Base-by-base conservation (phyloP, 805 yeast genomes). In the Pachysolen tannophilus region DNA sequence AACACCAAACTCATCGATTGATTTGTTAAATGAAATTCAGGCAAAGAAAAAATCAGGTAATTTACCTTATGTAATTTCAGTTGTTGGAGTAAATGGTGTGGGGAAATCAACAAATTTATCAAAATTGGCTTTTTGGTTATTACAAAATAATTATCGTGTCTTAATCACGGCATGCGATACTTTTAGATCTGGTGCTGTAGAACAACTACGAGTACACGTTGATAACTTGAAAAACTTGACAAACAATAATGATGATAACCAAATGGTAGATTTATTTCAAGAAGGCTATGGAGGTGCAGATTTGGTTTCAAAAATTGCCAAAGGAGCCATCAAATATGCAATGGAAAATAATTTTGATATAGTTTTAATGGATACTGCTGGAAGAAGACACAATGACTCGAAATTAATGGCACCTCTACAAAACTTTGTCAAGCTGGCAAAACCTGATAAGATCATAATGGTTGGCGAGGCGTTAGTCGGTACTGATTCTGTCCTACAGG, bases 391-490 rank as follows among this genome's bases (percentile, higher is more conserved):
- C 53, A 86, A 90, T 46, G 97, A 92, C 55, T 82, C 92, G 13
- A 78, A 90, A 39, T 67, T 90, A 43, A 90, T 90, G 98, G 90
- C 96, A 0, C 95, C 97, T 6, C 63, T 90, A 44, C 94, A 87
- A 46, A 85, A 90, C 37, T 90, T 90, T 57, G 97, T 97, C 13
- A 86, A 83, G 49, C 88, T 94, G 33, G 97, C 97, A 3, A 72
- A 85, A 33, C 98, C 97, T 1, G 92, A 90, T 59, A 90, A 85
- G 56, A 90, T 90, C 49, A 88, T 90, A 52, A 92, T 92, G 97
- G 98, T 90, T 14, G 97, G 97, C 28, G 98, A 90, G 58, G 98
- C 98, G 0, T 65, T 90, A 26, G 97, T 90, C 2, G 98, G 98
- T 13, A 88, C 97, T 0, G 98, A 90, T 54, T 85, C 97, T 1